Evolutionary conservation across 169 alveolate genomes (phyloP), one percentile per base, ranked within the genome.

Genomic region (Plasmodium blacklocki): DNA sequence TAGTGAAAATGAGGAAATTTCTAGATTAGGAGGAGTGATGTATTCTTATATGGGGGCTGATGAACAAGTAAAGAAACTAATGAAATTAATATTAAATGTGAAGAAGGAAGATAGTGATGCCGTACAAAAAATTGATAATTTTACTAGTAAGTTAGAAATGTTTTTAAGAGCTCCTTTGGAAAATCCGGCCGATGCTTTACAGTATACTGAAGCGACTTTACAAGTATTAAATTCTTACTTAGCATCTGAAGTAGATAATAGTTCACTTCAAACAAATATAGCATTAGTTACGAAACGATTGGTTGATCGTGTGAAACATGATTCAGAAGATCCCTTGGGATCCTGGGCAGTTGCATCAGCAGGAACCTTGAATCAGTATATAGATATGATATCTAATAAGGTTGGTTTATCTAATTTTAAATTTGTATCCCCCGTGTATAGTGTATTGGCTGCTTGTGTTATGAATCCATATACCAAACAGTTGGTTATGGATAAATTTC

Each of bases 331-430:
- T 76, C 96, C 95, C n/a, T 95, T 94, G 71, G 98, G 98, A 8
- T 96, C 98, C 11, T 96, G 98, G 98, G 98, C 98, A 0, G 97
- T 96, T 9, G 97, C 98, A 4, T 92, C 96, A 58, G 92, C 98
- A 7, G 96, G 97, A 26, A 91, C 94, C 92, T 85, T 96, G 87
- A 94, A 95, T 50, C 97, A 94, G 92, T 83, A 94, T 47, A 94
- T 91, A 6, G 92, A 94, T 49, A 92, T 94, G 92, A 72, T 95
- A 56, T 80, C 92, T n/a, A 88, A 95, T 32, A 96, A 93, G 50
- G 74, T 78, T 49, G 97, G 96, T n/a, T 87, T 78, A 60, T 83
- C 92, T 72, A 95, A 96, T 73, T 64, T 62, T 47, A 93, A 89
- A 70, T 94, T 94, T 86, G 78, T 96, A 62, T 88, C 93, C 18